Conservation (phyloP, 768 basidiomycete genomes). For the Crucibulum laeve region DNA sequence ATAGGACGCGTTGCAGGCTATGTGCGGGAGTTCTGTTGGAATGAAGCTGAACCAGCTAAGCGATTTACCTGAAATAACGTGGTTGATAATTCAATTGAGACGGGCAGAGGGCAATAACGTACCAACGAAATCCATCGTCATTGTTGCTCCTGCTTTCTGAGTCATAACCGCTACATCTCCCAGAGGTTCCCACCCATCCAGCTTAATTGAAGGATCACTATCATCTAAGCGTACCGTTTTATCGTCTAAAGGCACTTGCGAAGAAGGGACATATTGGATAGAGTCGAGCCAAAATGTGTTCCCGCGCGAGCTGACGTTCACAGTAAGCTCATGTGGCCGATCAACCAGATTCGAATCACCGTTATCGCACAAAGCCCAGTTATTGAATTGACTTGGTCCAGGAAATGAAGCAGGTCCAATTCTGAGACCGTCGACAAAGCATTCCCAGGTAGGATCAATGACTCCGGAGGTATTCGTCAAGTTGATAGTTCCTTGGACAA, state of each 20-base stretch:
- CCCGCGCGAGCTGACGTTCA: constrained; percentile 13
- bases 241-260: constrained; percentile 9
- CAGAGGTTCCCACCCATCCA: constrained; percentile 14
- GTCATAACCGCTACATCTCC: constrained; percentile 12
- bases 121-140: constrained; percentile 21
- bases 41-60: constrained; percentile 20
- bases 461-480: constrained; percentile 7
- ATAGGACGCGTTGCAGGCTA: constrained; percentile 17
- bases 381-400: constrained; percentile 11
- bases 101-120: not conserved
- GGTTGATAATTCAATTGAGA: not conserved
- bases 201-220: constrained; percentile 14
- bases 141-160: constrained; percentile 12
- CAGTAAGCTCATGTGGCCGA: constrained; percentile 16
- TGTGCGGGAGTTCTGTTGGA: constrained; percentile 16
- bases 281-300: constrained; percentile 26
- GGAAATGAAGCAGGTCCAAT: constrained; percentile 8
- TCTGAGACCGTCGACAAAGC: constrained; percentile 17
- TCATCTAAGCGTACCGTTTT: constrained; percentile 9
- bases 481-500: constrained; percentile 15
- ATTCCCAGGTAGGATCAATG: constrained; percentile 19
- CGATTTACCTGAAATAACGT: constrained; percentile 17
- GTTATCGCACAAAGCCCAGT: constrained; percentile 15
- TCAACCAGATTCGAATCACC: constrained; percentile 8
- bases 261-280: constrained; percentile 17